Evolutionary conservation across 2,329 filamentous ascomycete genomes (phyloP), one percentile per base, ranked within the genome.

Genomic region (Trichoderma sp.): DNA sequence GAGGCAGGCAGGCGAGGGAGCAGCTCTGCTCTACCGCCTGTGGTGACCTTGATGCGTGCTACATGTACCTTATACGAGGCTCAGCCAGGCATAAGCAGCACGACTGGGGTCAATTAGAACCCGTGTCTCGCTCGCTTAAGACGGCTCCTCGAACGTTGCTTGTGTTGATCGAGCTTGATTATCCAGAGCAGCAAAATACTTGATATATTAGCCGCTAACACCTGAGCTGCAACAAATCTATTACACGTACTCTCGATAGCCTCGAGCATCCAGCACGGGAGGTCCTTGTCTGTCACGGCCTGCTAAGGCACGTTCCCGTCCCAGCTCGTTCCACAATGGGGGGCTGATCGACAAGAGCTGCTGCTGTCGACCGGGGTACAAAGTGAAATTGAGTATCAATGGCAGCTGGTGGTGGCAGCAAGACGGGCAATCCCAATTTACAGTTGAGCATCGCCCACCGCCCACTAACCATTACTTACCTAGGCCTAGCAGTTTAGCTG

Each of bases 231-330:
- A 31, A 31, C 5, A 2, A 11, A 59, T 40, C 40, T 24, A 55
- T 40, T 40, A 55, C 61, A 64, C 61, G 37, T 58, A 53, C 31
- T 27, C 1, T 10, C 21, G 11, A 24, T 24, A 49, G 21, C 13
- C 47, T 49, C 47, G 47, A 57, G n/a, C 59, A 7, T 52, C 29
- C 24, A 62, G 19, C 29, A 62, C n/a, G 37, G n/a, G 27, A 49
- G 5, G n/a, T 49, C 63, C 63, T 66, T 55, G 63, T 33, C 63
- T 31, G 29, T 24, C 52, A 49, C 40, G 19, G 58, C 49, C 29
- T 49, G 31, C 53, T 66, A 66, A 66, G 53, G 63, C 57, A 35
- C 37, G 37, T 66, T 58, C 53, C 63, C 63, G 63, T 47, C 63
- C 40, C 63, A 57, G 52, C 53, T 55, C 33, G 52, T 66, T 49